Evolutionary conservation across 1,284 basidiomycete species (phyloP), one percentile per base, ranked within the genome.

Genomic region (Microbotryum scabiosae): DNA sequence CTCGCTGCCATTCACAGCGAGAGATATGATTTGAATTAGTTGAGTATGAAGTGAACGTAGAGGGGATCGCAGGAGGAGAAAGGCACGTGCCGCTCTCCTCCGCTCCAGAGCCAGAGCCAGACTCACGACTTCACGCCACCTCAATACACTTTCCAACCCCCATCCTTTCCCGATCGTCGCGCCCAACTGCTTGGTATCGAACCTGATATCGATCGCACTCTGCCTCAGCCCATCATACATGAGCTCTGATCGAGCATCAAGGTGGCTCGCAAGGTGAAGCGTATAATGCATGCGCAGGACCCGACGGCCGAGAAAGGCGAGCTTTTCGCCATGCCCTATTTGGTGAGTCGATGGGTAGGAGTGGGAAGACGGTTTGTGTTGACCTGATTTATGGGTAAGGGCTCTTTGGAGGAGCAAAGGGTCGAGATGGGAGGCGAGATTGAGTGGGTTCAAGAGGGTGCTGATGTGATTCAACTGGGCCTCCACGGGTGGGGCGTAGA

Each of bases 151-250:
- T 45, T 67, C 61, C n/a, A 67, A 41, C 5, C 55, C 28, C 59
- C 60, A 61, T 18, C 49, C 59, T 14, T 30, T 46, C 20, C 66
- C 66, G 52, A 62, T 59, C 20, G 44, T 52, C 28, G 66, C 66
- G 41, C 66, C 66, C n/a, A 67, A 51, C 26, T 56, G 55, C 44
- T 62, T 62, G 21, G 66, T 67, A 26, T 65, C 61, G 44, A 67
- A 57, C 21, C 65, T 25, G 5, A 51, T 23, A 23, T 60, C 56
- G 59, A 67, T 21, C 36, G 16, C 36, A 41, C 36, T 41, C 36
- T 41, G 36, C 36, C 36, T 41, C 36, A 41, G 16, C 36, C 36
- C 36, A 5, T 41, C 36, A 41, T 41, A 12, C 36, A 41, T 16
- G 36, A 41, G 3, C 36, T 41, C 14, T 41, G 36, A 18, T 16